Conservation (phyloP, 257 asterid species). For the Salvia hispanica region DNA sequence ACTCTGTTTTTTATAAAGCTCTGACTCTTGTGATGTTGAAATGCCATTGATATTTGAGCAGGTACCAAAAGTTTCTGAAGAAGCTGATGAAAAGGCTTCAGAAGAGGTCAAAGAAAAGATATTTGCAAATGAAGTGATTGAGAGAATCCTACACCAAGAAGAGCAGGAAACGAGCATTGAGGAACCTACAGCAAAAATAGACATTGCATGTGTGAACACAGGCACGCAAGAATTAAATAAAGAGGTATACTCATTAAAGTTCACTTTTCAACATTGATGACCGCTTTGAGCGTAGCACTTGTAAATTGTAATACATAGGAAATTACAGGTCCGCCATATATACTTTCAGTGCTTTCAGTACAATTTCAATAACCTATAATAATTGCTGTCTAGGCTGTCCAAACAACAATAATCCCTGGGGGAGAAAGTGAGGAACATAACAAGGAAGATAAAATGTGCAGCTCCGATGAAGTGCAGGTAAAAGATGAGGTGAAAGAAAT, state of each 20-base stretch:
- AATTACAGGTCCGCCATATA: neutral
- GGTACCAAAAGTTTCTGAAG: conserved; percentile 34
- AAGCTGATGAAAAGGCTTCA: conserved; percentile 29
- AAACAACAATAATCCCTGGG: conserved; percentile 5
- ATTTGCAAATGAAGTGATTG: conserved; percentile 28
- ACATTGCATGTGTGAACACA: conserved; percentile 22
- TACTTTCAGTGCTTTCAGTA: neutral
- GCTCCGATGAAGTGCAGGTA: conserved; percentile 30
- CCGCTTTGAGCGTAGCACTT: conserved; percentile 11
- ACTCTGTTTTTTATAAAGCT: conserved; percentile 14
- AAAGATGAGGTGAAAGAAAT: conserved; percentile 41
- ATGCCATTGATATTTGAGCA: conserved; percentile 31
- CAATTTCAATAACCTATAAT: neutral
- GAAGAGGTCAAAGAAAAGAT: conserved; percentile 30
- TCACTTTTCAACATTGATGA: conserved; percentile 16
- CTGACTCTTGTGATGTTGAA: conserved; percentile 22
- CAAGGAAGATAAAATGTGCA: conserved; percentile 33
- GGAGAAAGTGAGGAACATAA: conserved; percentile 36
- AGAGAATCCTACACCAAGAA: conserved; percentile 24
- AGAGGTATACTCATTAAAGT: conserved; percentile 47
- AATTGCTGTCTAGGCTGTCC: neutral
- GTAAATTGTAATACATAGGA: neutral
- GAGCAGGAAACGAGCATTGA: conserved; percentile 29
- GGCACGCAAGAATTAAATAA: conserved; percentile 32
- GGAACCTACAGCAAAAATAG: conserved; percentile 28